phyloP scores from a whole-genome alignment of 352 stramenopile species.

The Globisporangium okanoganense region DNA sequence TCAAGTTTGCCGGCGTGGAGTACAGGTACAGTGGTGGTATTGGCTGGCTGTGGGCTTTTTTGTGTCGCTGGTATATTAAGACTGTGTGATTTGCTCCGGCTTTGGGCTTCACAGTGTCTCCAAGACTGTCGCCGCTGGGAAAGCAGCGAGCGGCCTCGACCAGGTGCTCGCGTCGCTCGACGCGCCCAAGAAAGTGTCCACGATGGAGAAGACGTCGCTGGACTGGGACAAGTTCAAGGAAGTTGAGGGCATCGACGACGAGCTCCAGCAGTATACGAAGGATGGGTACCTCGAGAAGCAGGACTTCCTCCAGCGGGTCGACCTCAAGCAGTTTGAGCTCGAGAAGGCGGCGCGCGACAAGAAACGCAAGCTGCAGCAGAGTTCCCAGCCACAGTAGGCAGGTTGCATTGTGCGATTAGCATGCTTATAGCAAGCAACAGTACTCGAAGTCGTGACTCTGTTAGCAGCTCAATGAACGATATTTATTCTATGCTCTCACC shows the following conservation, averaged over 20 bases:
- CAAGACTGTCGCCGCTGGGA: constrained; percentile 6
- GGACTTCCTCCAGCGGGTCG: constrained; percentile 91
- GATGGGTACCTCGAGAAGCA: constrained; percentile 95
- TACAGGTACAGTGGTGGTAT: constrained; percentile 44
- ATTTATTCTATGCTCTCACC: constrained; percentile 7
- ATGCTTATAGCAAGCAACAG: too few species aligned
- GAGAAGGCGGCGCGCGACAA: constrained; percentile 86
- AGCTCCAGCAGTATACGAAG: constrained; percentile 92
- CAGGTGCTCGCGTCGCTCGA: constrained; percentile 83
- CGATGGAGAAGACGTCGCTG: constrained; percentile 92
- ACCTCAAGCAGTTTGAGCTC: constrained; percentile 87
- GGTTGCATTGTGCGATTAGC: too few species aligned
- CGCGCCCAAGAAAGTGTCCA: constrained; percentile 90
- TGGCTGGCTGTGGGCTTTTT: background rate
- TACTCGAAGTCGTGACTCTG: too few species aligned
- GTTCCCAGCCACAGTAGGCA: constrained; percentile 11
- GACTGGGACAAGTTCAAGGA: constrained; percentile 97
- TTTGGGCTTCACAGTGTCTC: constrained; percentile 19
- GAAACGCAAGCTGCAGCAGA: constrained; percentile 52
- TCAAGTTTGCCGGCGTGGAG: constrained; percentile 85
- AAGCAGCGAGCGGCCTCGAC: constrained; percentile 53
- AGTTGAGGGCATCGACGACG: constrained; percentile 88
- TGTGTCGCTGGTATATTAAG: background rate
- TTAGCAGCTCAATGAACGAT: constrained; percentile 7
- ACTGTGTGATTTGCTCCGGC: background rate